A percentile compares a stretch with the other conserved stretches of the same genome.
phyloP scores from a whole-genome alignment of 352 stramenopile genomes.

The Pythium rhizo-oryzae region DNA sequence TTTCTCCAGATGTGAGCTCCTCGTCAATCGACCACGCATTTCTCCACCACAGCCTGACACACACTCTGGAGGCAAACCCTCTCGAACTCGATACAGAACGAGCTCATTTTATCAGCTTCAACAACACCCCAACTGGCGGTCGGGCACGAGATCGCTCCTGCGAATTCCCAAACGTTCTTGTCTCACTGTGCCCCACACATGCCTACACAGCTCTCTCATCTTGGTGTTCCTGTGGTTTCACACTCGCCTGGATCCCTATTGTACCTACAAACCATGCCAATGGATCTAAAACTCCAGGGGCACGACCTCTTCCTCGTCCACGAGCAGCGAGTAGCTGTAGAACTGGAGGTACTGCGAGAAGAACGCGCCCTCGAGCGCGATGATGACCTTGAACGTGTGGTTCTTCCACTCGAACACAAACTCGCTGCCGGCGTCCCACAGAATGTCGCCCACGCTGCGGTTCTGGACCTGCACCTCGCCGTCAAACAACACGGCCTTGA shows the following conservation, averaged over 20 bases:
- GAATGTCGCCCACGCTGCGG: slow-evolving; percentile 66
- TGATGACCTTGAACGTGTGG: slow-evolving; percentile 78
- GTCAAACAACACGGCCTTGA: slow-evolving; percentile 73
- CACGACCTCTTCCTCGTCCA: slow-evolving; percentile 76
- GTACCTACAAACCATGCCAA: too few relatives aligned
- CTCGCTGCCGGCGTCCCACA: slow-evolving; percentile 82
- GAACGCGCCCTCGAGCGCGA: slow-evolving; percentile 78
- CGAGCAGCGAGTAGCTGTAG: slow-evolving; percentile 80
- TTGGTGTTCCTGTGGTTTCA: too few relatives aligned
- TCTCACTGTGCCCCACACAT: too few relatives aligned
- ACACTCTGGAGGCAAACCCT: slow-evolving; percentile 7
- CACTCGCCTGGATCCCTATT: too few relatives aligned
- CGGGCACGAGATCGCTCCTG: too few relatives aligned
- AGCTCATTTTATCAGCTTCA: neutral
- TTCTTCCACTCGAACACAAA: slow-evolving; percentile 67
- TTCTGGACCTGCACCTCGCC: slow-evolving; percentile 68
- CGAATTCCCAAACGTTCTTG: neutral
- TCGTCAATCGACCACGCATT: slow-evolving; percentile 1
- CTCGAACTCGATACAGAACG: slow-evolving; percentile 10
- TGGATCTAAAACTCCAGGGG: slow-evolving; percentile 37
- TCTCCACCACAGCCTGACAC: slow-evolving; percentile 2
- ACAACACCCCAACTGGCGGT: neutral
- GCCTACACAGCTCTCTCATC: too few relatives aligned
- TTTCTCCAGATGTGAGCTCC: neutral
- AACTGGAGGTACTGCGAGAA: slow-evolving; percentile 87